A percentile compares a stretch with the other conserved stretches of the same genome.
Evolutionary conservation across 345 rosid species (phyloP).

Genomic region (Hibiscus syriacus): DNA sequence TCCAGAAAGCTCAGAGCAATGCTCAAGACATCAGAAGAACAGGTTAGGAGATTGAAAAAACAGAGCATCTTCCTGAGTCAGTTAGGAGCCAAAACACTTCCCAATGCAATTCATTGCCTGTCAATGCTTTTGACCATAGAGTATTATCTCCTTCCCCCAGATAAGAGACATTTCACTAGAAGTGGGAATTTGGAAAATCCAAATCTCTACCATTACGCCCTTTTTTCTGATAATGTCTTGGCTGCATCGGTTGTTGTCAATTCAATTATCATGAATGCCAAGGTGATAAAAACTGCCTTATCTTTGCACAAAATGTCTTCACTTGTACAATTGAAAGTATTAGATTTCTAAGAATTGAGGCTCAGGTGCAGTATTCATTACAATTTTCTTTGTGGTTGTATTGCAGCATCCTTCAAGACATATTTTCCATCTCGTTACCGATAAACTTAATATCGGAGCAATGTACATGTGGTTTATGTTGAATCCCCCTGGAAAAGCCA

Average conservation of each 20-base stretch:
- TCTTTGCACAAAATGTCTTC: neutral
- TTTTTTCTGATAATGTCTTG: too few species aligned
- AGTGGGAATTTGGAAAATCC: too few species aligned
- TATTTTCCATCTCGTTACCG: constrained; percentile 91
- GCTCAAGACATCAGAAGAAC: constrained; percentile 95
- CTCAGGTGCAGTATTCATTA: too few species aligned
- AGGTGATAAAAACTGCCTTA: constrained; percentile 38
- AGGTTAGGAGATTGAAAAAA: constrained; percentile 94
- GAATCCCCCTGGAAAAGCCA: constrained; percentile 90
- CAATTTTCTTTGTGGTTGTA: constrained; percentile 8
- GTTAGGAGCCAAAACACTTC: constrained; percentile 94
- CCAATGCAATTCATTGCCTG: constrained; percentile 90
- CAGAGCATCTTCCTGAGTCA: constrained; percentile 98
- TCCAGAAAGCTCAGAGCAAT: constrained; percentile 96
- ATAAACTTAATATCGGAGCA: constrained; percentile 90
- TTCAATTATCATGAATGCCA: too few species aligned
- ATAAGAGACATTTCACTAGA: constrained; percentile 80
- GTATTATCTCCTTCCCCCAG: constrained; percentile 75
- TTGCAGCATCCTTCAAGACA: constrained; percentile 91
- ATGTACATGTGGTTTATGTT: constrained; percentile 98
- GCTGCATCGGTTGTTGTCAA: too few species aligned
- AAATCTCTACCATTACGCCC: too few species aligned
- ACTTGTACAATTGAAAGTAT: neutral
- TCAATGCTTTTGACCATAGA: constrained; percentile 95
- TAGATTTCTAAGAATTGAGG: too few species aligned